phyloP scores from a whole-genome alignment of 2,329 filamentous ascomycete species.

The Cladophialophora immunda region DNA sequence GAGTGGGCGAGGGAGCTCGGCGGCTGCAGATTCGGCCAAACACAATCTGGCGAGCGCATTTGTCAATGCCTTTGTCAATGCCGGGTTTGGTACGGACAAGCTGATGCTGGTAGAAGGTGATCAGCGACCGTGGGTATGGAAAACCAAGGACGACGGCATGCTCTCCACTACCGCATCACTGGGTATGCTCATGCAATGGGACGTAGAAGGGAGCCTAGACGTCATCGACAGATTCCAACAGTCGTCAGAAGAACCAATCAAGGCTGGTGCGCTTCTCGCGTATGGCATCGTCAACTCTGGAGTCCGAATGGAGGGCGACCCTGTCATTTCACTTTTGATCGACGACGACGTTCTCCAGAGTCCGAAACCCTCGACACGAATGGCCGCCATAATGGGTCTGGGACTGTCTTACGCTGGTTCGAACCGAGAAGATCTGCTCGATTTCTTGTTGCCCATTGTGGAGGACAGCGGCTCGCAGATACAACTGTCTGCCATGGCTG shows the following conservation, averaged over 20 bases:
- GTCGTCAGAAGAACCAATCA: conserved; percentile 80
- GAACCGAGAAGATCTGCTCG: conserved; percentile 87
- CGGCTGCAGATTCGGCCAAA: conserved; percentile 91
- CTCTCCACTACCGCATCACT: conserved; percentile 93
- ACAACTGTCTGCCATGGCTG: conserved; percentile 96
- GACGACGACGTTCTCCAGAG: conserved; percentile 81
- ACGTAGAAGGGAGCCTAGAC: conserved; percentile 89
- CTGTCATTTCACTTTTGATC: conserved; percentile 83
- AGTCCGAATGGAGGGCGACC: conserved; percentile 87
- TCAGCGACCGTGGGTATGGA: conserved; percentile 97
- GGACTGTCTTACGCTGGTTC: conserved; percentile 94
- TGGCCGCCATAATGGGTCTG: conserved; percentile 93
- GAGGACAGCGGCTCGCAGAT: conserved; percentile 85
- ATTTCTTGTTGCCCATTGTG: conserved; percentile 85
- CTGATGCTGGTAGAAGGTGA: conserved; percentile 93
- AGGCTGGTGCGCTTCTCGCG: conserved; percentile 89
- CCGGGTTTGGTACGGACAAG: conserved; percentile 94
- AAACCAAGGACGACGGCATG: conserved; percentile 98
- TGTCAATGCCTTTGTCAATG: conserved; percentile 96
- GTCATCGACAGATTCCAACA: conserved; percentile 96
- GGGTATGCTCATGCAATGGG: conserved; percentile 91
- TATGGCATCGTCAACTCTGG: conserved; percentile 97
- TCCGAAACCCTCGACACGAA: conserved; percentile 78
- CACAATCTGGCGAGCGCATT: conserved; percentile 97
- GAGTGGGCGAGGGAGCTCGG: conserved; percentile 90